Percentiles rank a stretch among this genome's conserved stretches.
Evolutionary conservation across 2,329 filamentous ascomycete genomes (phyloP).

Genomic region (Talaromyces sp.): DNA sequence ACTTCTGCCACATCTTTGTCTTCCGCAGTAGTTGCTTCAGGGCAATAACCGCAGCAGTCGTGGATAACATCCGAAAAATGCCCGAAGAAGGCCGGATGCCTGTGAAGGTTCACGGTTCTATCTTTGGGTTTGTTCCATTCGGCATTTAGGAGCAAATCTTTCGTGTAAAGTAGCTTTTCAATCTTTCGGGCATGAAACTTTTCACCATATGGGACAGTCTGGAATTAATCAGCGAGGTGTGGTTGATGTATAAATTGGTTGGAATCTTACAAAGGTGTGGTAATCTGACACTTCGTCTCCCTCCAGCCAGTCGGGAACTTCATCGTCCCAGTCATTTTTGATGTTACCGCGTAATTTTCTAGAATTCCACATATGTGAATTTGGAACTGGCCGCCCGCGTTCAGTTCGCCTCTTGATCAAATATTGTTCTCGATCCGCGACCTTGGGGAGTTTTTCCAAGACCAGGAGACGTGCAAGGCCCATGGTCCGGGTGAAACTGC

Average conservation of each 20-base stretch:
- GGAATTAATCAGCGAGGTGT: constrained; percentile 22
- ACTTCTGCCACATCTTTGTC: constrained; percentile 66
- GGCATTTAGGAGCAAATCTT: constrained; percentile 75
- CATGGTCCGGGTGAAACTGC: constrained; percentile 68
- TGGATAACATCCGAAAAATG: constrained; percentile 66
- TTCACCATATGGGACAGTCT: constrained; percentile 34
- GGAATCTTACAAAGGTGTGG: constrained; percentile 68
- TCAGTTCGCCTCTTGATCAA: constrained; percentile 64
- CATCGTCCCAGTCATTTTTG: constrained; percentile 71
- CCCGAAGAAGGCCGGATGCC: constrained; percentile 82
- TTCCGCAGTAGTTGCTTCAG: constrained; percentile 61
- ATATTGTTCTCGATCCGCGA: constrained; percentile 63
- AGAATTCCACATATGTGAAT: constrained; percentile 31
- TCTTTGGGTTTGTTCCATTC: constrained; percentile 79
- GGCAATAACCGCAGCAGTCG: constrained; percentile 79
- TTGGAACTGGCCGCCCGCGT: constrained; percentile 61
- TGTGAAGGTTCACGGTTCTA: constrained; percentile 70
- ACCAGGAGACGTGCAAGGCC: constrained; percentile 76
- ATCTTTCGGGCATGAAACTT: constrained; percentile 50
- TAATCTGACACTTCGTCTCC: constrained; percentile 74
- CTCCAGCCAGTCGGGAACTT: constrained; percentile 77
- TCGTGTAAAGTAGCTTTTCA: constrained; percentile 74
- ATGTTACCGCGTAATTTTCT: constrained; percentile 60
- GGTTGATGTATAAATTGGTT: not conserved
- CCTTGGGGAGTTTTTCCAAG: constrained; percentile 69